phyloP scores from a whole-genome alignment of 2,329 filamentous ascomycete species.

The Westerdykella aurantiaca region DNA sequence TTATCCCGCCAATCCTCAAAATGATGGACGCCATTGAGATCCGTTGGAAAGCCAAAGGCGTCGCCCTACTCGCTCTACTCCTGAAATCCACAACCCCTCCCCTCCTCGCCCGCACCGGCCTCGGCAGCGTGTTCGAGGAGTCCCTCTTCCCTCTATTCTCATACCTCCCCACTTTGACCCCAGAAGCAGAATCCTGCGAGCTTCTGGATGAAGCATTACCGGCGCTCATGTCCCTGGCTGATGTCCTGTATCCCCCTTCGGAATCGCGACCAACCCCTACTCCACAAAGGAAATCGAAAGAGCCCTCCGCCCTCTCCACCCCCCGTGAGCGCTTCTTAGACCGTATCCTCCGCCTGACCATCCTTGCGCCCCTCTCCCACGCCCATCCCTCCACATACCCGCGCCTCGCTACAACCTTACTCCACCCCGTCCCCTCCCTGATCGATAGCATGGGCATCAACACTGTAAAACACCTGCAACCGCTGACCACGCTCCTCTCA shows the following conservation, averaged over 20 bases:
- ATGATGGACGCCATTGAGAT: conserved; percentile 60
- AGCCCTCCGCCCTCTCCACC: conserved; percentile 1
- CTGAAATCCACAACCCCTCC: conserved; percentile 49
- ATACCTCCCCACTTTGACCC: conserved; percentile 70
- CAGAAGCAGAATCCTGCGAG: conserved; percentile 60
- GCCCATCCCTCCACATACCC: conserved; percentile 50
- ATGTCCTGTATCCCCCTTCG: conserved; percentile 36
- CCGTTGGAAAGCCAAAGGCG: conserved; percentile 51
- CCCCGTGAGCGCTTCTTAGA: conserved; percentile 39
- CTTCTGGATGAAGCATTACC: conserved; percentile 63
- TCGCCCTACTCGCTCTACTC: conserved; percentile 51
- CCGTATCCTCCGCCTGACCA: conserved; percentile 38
- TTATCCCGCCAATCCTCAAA: conserved; percentile 63
- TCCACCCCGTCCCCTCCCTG: conserved; percentile 47
- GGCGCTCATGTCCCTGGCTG: conserved; percentile 56
- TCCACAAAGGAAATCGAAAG: conserved; percentile 5
- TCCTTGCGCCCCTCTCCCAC: conserved; percentile 48
- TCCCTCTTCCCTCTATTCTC: conserved; percentile 66
- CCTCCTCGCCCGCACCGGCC: conserved; percentile 57
- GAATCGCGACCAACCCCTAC: conserved; percentile 1
- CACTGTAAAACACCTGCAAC: conserved; percentile 62
- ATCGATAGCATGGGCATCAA: conserved; percentile 56
- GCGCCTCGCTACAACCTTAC: conserved; percentile 52
- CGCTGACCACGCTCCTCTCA: conserved; percentile 62
- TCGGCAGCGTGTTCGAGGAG: conserved; percentile 63